Evolutionary conservation across 495 filamentous ascomycete species (phyloP), one percentile per base, ranked within the genome.

Genomic region (Tuber umbilicatum): DNA sequence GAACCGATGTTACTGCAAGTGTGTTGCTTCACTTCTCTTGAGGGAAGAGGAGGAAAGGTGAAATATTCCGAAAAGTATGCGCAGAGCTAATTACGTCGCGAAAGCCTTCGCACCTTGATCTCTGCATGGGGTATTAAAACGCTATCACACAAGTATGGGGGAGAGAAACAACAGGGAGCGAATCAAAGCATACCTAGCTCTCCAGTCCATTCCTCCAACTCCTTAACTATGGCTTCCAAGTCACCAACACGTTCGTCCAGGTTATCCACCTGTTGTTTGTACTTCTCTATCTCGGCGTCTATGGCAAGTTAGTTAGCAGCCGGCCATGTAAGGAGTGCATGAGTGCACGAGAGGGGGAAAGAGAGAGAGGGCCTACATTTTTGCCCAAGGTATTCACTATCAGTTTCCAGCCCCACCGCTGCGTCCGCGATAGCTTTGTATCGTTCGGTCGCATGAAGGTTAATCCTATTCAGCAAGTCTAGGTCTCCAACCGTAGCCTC

Each of bases 131-230:
- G 5, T 64, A 64, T 64, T 64, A 73, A 31, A 19, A 73, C 17
- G 5, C 2, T 27, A 38, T 73, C 55, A 70, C n/a, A 35, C 5
- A 71, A 71, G 10, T 31, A 64, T 60, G 27, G 27, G 35, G 55
- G 55, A 64, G n/a, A 31, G 23, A 37, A 69, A 37, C 6, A 42
- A 16, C 3, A 35, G 55, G 55, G 14, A 5, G 5, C 35, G 43
- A 40, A 42, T 35, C 21, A 17, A 71, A 35, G 55, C 71, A 64
- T 74, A 82, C 81, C 81, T 17, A 82, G 74, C 73, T 82, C 81
- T 17, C 81, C 81, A 12, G 81, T 82, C 81, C 81, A 82, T 73
- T 82, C 81, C 42, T 82, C 81, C 0, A 82, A 74, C 72, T 82
- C 81, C 60, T 69, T 80, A 68, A 82, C 78, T 55, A 82, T 75